Base-by-base conservation (phyloP, 2,329 filamentous ascomycete genomes). In the Colletotrichum sp. region DNA sequence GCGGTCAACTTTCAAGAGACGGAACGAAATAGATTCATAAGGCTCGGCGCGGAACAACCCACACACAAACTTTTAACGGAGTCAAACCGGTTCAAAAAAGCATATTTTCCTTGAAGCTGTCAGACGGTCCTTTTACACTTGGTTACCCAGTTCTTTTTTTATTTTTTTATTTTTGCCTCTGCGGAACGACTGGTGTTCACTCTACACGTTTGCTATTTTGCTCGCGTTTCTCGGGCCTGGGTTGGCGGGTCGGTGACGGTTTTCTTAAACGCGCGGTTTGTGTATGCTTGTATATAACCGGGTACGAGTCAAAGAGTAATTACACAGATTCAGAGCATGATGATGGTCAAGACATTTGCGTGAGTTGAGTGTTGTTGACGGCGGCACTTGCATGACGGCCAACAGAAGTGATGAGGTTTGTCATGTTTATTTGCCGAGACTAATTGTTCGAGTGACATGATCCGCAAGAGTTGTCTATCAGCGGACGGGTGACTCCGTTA, bases 71-170 rank as follows among this genome's bases (percentile, higher is more conserved):
- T 73, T 75, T 64, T 65, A 52, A 48, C 68, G 75, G 75, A 76
- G 75, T 76, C 71, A 69, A 69, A 48, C 66, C 71, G 75, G 75
- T 70, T 76, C 32, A 48, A 75, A 76, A 76, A 76, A 75, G 71
- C 71, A 76, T 76, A 22, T 57, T 75, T 48, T 28, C 32, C 32
- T 44, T 63, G 24, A 32, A 34, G 67, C 67, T 69, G 24, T 69
- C 32, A 36, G 32, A 68, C 24, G 52, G 16, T 48, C 44, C 44
- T 48, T 48, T 48, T 7, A 48, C 44, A 12, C 44, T 48, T 48
- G 44, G n/a, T 48, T 48, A 48, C 44, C 44, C 44, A 22, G 44
- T 48, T 48, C n/a, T 48, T 34, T 55, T 32, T 60, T 44, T 16
- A 2, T 52, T 34, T 32, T 69, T 18, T 8, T 12, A 1, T 3